Evolutionary conservation across 108 stramenopile species (phyloP), one percentile per base, ranked within the genome.

Genomic region (Skeletonema menzelii): DNA sequence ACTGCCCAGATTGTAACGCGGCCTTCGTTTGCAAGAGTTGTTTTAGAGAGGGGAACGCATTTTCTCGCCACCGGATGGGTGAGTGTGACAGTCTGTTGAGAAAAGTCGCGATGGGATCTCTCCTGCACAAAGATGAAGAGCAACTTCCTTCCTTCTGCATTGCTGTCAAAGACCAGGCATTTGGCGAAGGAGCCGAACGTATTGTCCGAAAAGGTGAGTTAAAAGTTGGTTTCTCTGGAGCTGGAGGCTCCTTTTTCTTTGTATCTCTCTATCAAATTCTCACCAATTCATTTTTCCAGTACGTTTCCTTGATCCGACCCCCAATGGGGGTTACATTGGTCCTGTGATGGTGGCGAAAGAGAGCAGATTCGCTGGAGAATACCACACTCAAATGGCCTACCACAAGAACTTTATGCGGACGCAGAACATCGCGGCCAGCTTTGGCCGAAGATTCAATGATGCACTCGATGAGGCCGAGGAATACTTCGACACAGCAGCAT

Each of bases 171-270:
- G 65, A 72, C n/a, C 58, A 72, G 28, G 61, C 55, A 26, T 88
- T 85, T 63, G 80, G 84, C 1, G 82, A 85, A 69, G 87, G 87
- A 19, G 87, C 82, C 0, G 87, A 88, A 67, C 79, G 87, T 2
- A 62, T 85, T 22, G 84, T 76, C 12, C 67, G 65, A 4, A 76
- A 81, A 53, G 49, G 49, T 53, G 17, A 53, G 49, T 17, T n/a
- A n/a, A n/a, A n/a, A n/a, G n/a, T n/a, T n/a, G n/a, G n/a, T n/a
- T n/a, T n/a, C n/a, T n/a, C n/a, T n/a, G n/a, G n/a, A n/a, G n/a
- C n/a, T n/a, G n/a, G n/a, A n/a, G n/a, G n/a, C n/a, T n/a, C n/a
- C n/a, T n/a, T n/a, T n/a, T n/a, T n/a, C n/a, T n/a, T n/a, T n/a
- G n/a, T n/a, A n/a, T n/a, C n/a, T n/a, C n/a, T n/a, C n/a, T n/a